phyloP scores from a whole-genome alignment of 2,329 filamentous ascomycete species.

The Ilyonectria robusta region DNA sequence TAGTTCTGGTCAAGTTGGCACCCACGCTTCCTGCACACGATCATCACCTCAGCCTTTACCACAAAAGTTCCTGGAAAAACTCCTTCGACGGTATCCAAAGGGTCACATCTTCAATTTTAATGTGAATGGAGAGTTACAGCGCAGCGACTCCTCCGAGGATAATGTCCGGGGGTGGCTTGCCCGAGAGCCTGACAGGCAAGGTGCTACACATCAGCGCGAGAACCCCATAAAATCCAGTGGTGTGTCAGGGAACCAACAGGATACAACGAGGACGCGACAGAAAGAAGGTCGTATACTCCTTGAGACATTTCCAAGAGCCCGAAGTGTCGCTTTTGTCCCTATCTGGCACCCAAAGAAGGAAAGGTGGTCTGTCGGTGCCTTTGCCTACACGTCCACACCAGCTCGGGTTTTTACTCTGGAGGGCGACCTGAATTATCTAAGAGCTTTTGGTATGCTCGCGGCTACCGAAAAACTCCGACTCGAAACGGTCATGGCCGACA shows the following conservation, averaged over 20 bases:
- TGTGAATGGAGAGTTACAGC: slow-evolving; percentile 53
- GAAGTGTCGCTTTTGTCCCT: slow-evolving; percentile 63
- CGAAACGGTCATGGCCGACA: slow-evolving; percentile 55
- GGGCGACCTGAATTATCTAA: slow-evolving; percentile 66
- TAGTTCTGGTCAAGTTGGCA: slow-evolving; percentile 50
- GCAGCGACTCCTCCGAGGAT: slow-evolving; percentile 49
- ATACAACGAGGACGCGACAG: slow-evolving; percentile 14
- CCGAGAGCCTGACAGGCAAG: background rate
- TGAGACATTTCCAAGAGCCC: slow-evolving; percentile 57
- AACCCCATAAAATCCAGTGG: background rate
- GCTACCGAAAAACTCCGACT: slow-evolving; percentile 70
- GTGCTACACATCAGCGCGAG: background rate
- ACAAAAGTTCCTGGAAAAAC: slow-evolving; percentile 55
- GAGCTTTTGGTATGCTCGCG: slow-evolving; percentile 67
- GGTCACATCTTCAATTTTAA: slow-evolving; percentile 64
- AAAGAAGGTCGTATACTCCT: slow-evolving; percentile 47
- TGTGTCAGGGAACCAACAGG: slow-evolving; percentile 20
- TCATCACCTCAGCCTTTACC: slow-evolving; percentile 46
- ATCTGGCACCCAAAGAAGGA: slow-evolving; percentile 62
- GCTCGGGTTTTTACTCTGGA: slow-evolving; percentile 61
- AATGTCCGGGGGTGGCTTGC: background rate
- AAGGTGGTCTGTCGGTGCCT: slow-evolving; percentile 64
- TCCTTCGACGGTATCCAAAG: slow-evolving; percentile 61
- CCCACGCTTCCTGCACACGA: slow-evolving; percentile 42
- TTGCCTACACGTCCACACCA: slow-evolving; percentile 62